Evolutionary conservation across 345 rosid species (phyloP), one percentile per base, ranked within the genome.

Genomic region (Trapa bicornis): DNA sequence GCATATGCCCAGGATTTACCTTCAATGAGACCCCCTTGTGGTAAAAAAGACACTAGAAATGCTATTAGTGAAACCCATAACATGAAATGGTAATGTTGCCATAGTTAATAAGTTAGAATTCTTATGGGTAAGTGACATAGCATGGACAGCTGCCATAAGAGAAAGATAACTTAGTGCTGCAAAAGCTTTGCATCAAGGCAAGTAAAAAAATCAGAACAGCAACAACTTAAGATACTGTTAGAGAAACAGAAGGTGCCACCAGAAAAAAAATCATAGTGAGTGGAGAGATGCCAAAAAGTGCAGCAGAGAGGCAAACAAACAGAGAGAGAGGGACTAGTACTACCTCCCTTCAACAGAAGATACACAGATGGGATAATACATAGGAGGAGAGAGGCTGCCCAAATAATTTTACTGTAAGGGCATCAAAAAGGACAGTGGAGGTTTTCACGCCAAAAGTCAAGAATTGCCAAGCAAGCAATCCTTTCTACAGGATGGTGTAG

Each of bases 231-330:
- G 63, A 35, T 58, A 35, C 37, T 58, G 63, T 35, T 32, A 10
- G 38, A 58, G 63, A 16, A 58, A 58, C 6, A 58, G 63, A 58
- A 58, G 63, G 11, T 58, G 63, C 37, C 33, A 32, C 38, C 63
- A 32, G 36, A 22, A 22, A 22, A 22, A 67, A 54, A 37, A 32
- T 43, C 70, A 54, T 12, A 54, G 33, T 22, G 50, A 66, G 16
- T 50, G n/a, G 41, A 36, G 60, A 22, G 68, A 50, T 64, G 38
- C 70, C 63, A 69, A 43, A 42, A 22, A 68, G 37, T 39, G 72
- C 70, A 74, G 42, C 64, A 65, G 65, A 61, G 58, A 42, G 29
- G 66, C 35, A 42, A 61, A 74, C 70, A 64, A 45, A 64, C 29
- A 68, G 64, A 65, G 63, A 75, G 66, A 29, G 45, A 16, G 5